These are phyloP conservation scores for Melampsora larici-populina DNA, from an alignment of 1,284 basidiomycete species.

Conservation along the genomic window DNA sequence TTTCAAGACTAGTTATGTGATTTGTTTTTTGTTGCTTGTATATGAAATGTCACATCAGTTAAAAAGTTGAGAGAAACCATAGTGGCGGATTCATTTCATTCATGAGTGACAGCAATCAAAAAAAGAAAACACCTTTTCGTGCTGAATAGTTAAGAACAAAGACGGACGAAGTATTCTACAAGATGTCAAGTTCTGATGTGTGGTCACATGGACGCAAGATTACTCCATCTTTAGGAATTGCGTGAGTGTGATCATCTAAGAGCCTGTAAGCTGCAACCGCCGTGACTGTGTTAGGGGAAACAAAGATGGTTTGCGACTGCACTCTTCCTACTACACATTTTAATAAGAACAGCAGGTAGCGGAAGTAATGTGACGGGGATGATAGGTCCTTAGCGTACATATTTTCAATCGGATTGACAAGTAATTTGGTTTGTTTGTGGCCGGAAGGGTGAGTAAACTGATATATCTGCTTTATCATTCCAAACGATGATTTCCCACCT, in stretches of 20 bases:
- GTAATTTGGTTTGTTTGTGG: background rate
- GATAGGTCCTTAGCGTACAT: background rate
- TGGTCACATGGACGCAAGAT: slow-evolving; percentile 6
- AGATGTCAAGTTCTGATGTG: too few species aligned
- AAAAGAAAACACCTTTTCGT: too few species aligned
- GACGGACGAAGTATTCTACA: too few species aligned
- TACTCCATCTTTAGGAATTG: background rate
- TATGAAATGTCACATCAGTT: too few species aligned
- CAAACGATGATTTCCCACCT: background rate
- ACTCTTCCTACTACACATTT: background rate
- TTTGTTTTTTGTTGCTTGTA: too few species aligned
- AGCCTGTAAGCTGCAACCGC: slow-evolving; percentile 9
- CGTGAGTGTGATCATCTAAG: background rate
- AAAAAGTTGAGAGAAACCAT: too few species aligned
- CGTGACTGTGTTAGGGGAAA: background rate
- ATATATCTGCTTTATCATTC: slow-evolving; percentile 5
- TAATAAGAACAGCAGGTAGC: slow-evolving; percentile 7
- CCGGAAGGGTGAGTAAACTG: background rate
- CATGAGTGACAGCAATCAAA: too few species aligned
- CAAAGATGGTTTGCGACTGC: background rate
- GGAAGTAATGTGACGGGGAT: background rate
- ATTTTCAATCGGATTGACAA: background rate
- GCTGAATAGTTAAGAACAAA: too few species aligned
- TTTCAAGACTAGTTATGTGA: too few species aligned
- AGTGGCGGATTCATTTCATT: too few species aligned